Percentiles rank a stretch among this genome's conserved stretches.
These are phyloP conservation scores for Comarum palustre DNA, from an alignment of 306 rosid genomes.

Conservation along the genomic window DNA sequence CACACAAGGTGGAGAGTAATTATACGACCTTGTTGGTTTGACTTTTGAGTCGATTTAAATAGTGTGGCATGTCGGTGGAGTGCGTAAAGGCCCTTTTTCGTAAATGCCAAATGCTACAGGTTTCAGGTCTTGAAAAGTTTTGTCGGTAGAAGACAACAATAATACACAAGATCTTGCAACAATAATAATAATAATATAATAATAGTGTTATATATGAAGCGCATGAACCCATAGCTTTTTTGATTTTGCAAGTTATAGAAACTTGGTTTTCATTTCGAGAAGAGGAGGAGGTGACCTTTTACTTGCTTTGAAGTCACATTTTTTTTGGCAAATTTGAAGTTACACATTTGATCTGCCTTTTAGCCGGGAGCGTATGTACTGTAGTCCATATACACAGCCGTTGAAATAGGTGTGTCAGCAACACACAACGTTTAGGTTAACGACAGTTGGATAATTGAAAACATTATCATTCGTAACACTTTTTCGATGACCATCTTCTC, in stretches of 20 bases:
- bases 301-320: constrained; percentile 1
- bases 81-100: neutral
- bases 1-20: neutral
- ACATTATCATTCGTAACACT: too few relatives aligned
- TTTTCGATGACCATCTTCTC: too few relatives aligned
- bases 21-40: neutral
- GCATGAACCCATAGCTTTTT: neutral
- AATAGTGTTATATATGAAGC: too few relatives aligned
- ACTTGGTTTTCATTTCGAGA: neutral
- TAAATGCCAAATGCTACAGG: neutral
- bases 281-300: neutral
- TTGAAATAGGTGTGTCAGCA: too few relatives aligned
- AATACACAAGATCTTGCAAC: neutral
- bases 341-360: neutral
- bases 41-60: neutral
- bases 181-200: neutral
- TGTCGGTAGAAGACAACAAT: neutral
- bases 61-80: neutral
- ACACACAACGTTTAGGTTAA: too few relatives aligned
- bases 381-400: too few relatives aligned
- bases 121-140: neutral
- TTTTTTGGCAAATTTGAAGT: too few relatives aligned
- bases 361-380: too few relatives aligned
- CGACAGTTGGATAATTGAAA: too few relatives aligned
- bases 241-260: neutral